Base-by-base conservation (phyloP, 176 grass and related monocot genomes). In the Eleusine coracana region DNA sequence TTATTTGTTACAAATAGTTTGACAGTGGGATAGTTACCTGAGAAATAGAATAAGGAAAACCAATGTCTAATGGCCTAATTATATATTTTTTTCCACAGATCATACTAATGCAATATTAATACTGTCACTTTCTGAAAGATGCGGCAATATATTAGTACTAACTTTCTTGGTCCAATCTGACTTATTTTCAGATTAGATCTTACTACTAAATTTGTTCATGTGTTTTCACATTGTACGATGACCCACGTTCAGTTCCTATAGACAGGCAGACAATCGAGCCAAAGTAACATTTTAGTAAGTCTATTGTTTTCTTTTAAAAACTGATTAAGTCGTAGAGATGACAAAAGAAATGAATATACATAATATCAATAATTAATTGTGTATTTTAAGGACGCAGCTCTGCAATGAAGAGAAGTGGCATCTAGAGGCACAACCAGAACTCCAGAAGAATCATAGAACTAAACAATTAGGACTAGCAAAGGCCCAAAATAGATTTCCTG, bases 381-480 rank as follows among this genome's bases (percentile, higher is more conserved):
- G 37, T 34, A 15, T 28, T 84, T 63, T 69, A 25, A 16, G 0
- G 17, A 25, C 49, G 31, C 23, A 49, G 5, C 0, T 31, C 65
- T 59, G 29, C 38, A 87, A 81, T 17, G 61, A 38, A n/a, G 14
- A 13, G 23, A 86, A 37, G 3, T 28, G 58, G 27, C 58, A 12
- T 27, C 58, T 61, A 61, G 31, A 71, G 21, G 29, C 0, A 12
- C 8, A 55, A 58, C 2, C 45, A 67, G 31, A 34, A 34, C 31
- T 34, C 31, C 31, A 34, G 37, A 36, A 36, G 48, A 61, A 10
- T 9, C 50, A 66, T 28, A 54, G 34, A 52, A 56, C 66, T 48
- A 78, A 84, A 68, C 21, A 74, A 28, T 34, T 68, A 27, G 58
- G 37, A 48, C 13, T 72, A 54, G 3, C 66, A 88, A 78, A 87